Evolutionary conservation across 176 grass and related monocot species (phyloP), one percentile per base, ranked within the genome.

Genomic region (Pharus latifolius): DNA sequence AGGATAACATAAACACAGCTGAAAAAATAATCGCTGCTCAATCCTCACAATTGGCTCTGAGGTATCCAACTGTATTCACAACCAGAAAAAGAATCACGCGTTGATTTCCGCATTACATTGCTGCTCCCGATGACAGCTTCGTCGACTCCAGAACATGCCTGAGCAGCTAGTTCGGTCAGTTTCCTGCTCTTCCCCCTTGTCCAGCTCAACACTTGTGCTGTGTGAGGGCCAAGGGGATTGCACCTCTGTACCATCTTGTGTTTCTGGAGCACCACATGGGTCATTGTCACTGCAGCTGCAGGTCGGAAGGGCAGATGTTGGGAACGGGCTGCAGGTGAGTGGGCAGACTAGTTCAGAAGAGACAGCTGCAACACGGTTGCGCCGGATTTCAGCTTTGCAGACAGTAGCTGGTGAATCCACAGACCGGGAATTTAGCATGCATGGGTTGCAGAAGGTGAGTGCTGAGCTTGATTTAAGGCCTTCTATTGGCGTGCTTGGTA

Each of bases 61-160:
- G 13, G 25, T 80, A 76, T 53, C 57, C 76, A 84, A 23, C 49
- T 43, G 59, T 86, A 86, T 86, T 50, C 77, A 76, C 72, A 76
- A 76, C 71, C 65, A 76, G 57, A 49, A 27, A 75, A 67, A 25
- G 27, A 81, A 76, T 86, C 87, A 99, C 11, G 78, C 76, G 22
- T 86, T 90, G 70, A 99, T 99, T 30, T 99, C 95, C 10, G 90
- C 86, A 76, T 91, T 91, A 63, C 95, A 99, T 49, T 94, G 95
- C 43, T 99, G 81, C 84, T 99, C 90, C 60, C 95, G 85, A 29
- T 99, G 90, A 60, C 95, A 99, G 69, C 87, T 99, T 83, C 95
- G 82, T 71, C 95, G 73, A 45, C 82, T 85, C 84, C 95, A 99
- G 72, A 92, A 96, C 77, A 89, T 87, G 53, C 88, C 70, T 6